Evolutionary conservation across 2,329 filamentous ascomycete genomes (phyloP).

Genomic region (Didymella arachidicola): DNA sequence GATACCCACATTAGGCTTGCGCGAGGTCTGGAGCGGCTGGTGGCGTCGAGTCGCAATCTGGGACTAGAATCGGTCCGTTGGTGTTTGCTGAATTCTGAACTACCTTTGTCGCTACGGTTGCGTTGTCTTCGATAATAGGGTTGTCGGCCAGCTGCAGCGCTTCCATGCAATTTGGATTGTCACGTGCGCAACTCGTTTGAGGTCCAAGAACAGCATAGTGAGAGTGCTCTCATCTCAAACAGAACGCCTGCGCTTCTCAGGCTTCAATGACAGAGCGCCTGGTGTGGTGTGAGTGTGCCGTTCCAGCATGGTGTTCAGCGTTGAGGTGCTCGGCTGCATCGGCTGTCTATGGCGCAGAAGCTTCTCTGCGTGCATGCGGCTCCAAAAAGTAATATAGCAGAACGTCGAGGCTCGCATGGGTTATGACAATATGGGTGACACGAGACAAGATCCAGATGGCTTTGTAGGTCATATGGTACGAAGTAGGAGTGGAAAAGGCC

Average conservation of each 20-base stretch:
- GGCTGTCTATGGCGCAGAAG: constrained; percentile 1
- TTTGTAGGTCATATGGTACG: not conserved
- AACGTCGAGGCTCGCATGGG: constrained; percentile 20
- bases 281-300: not conserved
- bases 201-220: too few species aligned
- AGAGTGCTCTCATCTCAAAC: not conserved
- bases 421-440: constrained; percentile 14
- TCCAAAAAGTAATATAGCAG: constrained; percentile 19
- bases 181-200: not conserved
- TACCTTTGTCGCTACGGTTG: not conserved
- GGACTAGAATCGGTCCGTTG: not conserved
- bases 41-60: constrained; percentile 2
- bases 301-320: constrained; percentile 1
- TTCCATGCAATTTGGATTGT: not conserved
- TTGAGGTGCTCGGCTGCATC: not conserved
- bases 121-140: not conserved
- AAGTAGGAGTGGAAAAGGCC: not conserved
- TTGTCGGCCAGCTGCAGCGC: not conserved
- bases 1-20: not conserved
- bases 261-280: not conserved
- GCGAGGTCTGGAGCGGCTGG: constrained; percentile 7
- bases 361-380: constrained; percentile 8
- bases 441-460: constrained; percentile 19
- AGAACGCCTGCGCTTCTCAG: not conserved
- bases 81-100: not conserved